phyloP scores from a whole-genome alignment of 164 flowering plant genomes.

The Vitis amurensis region DNA sequence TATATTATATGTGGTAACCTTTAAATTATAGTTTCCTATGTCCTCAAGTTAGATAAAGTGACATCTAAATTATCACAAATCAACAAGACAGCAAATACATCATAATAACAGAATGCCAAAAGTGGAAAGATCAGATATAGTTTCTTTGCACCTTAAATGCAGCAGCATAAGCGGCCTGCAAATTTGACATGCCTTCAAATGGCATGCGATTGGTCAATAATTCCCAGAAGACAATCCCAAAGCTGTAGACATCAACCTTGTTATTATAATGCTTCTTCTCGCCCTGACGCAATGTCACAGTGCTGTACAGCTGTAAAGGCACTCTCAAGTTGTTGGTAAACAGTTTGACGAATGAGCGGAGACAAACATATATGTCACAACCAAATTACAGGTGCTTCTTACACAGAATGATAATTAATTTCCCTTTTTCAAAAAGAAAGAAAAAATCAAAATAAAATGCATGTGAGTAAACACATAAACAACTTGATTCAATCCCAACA shows the following conservation, averaged over 20 bases:
- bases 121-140: background rate
- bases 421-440: too few species aligned
- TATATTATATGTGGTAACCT: background rate
- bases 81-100: background rate
- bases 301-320: conserved; percentile 83
- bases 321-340: conserved; percentile 21
- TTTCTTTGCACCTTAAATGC: conserved; percentile 74
- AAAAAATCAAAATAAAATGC: too few species aligned
- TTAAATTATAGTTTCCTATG: background rate
- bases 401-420: too few species aligned
- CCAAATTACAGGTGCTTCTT: too few species aligned
- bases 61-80: background rate
- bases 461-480: too few species aligned
- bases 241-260: conserved; percentile 93
- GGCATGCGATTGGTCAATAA: conserved; percentile 88
- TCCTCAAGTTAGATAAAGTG: background rate
- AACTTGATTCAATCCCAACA: too few species aligned
- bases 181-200: conserved; percentile 96
- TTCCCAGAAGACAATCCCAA: conserved; percentile 96
- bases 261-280: conserved; percentile 97
- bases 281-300: conserved; percentile 90
- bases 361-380: too few species aligned
- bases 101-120: background rate
- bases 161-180: conserved; percentile 99
- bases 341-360: too few species aligned